Evolutionary conservation across 1,284 basidiomycete genomes (phyloP), one percentile per base, ranked within the genome.

Genomic region (Porphyrellus sp.): DNA sequence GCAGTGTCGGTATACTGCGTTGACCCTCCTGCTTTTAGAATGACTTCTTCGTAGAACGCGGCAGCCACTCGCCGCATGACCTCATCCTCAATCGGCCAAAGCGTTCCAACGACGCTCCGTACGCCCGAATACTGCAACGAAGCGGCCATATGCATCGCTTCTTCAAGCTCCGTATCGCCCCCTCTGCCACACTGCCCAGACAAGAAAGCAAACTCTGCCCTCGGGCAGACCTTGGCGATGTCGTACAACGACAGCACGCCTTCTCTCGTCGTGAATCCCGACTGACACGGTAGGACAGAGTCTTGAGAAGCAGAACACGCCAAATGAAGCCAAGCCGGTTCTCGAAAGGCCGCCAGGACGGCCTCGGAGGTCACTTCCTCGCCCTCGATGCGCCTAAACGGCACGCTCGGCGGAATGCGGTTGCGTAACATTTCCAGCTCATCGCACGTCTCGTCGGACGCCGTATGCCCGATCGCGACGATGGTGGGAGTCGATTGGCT

Each of bases 191-290:
- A 67, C 21, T 59, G 61, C 45, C 71, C 72, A 23, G 68, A 63
- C 34, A 75, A 51, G 51, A 75, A 72, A 3, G 72, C 72, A 39
- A 76, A 68, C 40, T 72, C 63, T 1, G 64, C 57, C 11, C 54
- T 59, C 6, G 63, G 54, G 12, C 60, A 35, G 0, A 63, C 59
- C 24, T 56, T 54, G 8, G 67, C 58, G n/a, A 74, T 53, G 34
- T 72, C 64, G 2, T 48, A 47, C 4, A 73, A 12, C 4, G 61
- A 61, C 28, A 69, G 15, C 12, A 24, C 39, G 7, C 62, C 62
- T 16, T 66, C 62, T 9, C 59, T 52, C 20, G 65, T 63, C 23
- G 21, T 41, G 37, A 74, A 70, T 4, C 56, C 58, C 3, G 66
- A 64, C 0, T 53, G 45, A 37, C 62, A 67, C 2, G 72, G 68